Evolutionary conservation across 2,329 filamentous ascomycete species (phyloP), one percentile per base, ranked within the genome.

Genomic region (Cladosporium sp.): DNA sequence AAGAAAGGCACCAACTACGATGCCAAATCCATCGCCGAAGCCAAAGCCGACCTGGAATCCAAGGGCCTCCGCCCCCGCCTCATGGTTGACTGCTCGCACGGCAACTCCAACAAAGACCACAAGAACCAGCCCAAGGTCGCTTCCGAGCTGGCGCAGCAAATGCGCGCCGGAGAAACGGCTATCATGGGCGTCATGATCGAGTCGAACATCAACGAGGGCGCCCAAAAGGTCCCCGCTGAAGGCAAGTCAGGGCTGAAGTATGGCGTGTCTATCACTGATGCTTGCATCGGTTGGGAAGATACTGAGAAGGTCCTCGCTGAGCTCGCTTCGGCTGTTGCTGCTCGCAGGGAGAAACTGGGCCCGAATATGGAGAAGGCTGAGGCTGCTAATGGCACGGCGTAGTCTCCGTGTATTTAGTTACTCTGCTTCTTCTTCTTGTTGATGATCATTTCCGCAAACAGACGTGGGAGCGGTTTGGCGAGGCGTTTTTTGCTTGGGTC

Each of bases 161-260:
- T 98, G 57, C 83, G 86, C 45, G 84, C 86, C 57, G 92, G 92
- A 53, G 88, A 98, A 75, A 85, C 82, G 52, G 85, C 82, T 57
- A 95, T 98, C 62, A 81, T 97, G 57, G 93, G 91, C 67, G 89
- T 97, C 66, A 98, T 98, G 92, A 95, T 98, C 62, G 92, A 98
- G 77, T 95, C 89, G 65, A 92, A 97, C 73, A 92, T 97, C 77
- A 83, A 92, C 70, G 93, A 95, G 73, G 84, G 82, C 62, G 71
- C 69, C 64, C 73, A 77, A 58, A 95, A 95, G 76, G 88, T 95
- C 1, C 89, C 90, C 1, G 69, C 83, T 1, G 88, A 94, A 70
- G 92, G 91, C 7, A 86, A 86, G 7, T 69, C 82, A 1, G 86
- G 72, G 7, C 78, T 96, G 45, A 88, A 90, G 77, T 89, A 88